These are phyloP conservation scores for Boletellus emodensis DNA, from an alignment of 768 basidiomycete genomes.

Conservation along the genomic window DNA sequence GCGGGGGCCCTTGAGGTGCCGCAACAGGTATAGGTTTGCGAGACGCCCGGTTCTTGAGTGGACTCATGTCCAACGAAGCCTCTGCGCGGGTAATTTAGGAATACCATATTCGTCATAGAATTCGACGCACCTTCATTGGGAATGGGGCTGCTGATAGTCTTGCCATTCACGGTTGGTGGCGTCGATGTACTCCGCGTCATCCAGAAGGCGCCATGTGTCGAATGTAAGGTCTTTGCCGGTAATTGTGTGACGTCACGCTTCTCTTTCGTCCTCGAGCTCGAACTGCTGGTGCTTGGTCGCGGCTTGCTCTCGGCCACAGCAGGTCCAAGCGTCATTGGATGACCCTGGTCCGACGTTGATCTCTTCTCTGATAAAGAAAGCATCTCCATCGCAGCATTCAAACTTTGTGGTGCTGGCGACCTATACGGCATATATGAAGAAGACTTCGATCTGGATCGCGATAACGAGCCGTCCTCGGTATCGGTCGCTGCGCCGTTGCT, in stretches of 20 bases:
- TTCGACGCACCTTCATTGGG: slow-evolving; percentile 57
- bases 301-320: slow-evolving; percentile 23
- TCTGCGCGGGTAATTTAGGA: slow-evolving; percentile 32
- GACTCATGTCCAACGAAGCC: slow-evolving; percentile 70
- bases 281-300: slow-evolving; percentile 31
- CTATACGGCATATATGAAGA: slow-evolving; percentile 53
- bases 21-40: slow-evolving; percentile 63
- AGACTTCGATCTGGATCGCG: slow-evolving; percentile 51
- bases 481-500: slow-evolving; percentile 28
- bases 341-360: slow-evolving; percentile 28
- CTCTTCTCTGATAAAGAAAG: slow-evolving; percentile 36
- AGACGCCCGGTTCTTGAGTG: slow-evolving; percentile 60
- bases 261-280: slow-evolving; percentile 25
- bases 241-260: slow-evolving; percentile 38
- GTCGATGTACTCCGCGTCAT: slow-evolving; percentile 35
- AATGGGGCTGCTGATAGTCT: slow-evolving; percentile 65
- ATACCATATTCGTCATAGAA: background rate
- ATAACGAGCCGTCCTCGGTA: slow-evolving; percentile 35
- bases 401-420: slow-evolving; percentile 61
- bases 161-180: slow-evolving; percentile 51
- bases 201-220: slow-evolving; percentile 32
- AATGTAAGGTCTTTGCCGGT: slow-evolving; percentile 43
- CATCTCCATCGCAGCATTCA: slow-evolving; percentile 69
- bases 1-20: slow-evolving; percentile 28
- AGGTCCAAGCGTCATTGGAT: slow-evolving; percentile 15